A percentile compares a stretch with the other conserved stretches of the same genome.
Conservation (phyloP, 495 filamentous ascomycete species). For the Talaromyces adpressus region DNA sequence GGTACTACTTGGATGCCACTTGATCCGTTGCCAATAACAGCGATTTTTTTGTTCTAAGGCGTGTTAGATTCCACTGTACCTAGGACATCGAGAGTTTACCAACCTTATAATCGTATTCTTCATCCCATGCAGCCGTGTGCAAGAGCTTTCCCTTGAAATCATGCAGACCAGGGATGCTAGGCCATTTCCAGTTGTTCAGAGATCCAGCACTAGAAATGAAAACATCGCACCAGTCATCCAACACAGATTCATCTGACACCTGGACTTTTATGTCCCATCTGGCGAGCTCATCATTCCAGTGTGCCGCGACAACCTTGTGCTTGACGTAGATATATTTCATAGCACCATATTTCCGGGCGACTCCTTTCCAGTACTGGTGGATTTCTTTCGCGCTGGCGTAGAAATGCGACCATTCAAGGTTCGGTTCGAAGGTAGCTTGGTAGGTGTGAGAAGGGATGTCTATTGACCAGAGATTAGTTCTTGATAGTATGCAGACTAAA, state of each 20-base stretch:
- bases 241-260: slow-evolving; percentile 24
- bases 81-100: not conserved
- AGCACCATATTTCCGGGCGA: slow-evolving; percentile 36
- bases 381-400: slow-evolving; percentile 52
- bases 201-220: slow-evolving; percentile 50
- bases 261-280: slow-evolving; percentile 47
- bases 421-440: slow-evolving; percentile 45
- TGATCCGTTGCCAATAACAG: slow-evolving; percentile 47
- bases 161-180: slow-evolving; percentile 45
- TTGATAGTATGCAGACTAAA: not conserved
- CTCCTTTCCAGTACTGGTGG: slow-evolving; percentile 44
- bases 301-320: slow-evolving; percentile 26
- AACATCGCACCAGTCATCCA: slow-evolving; percentile 43
- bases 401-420: slow-evolving; percentile 16
- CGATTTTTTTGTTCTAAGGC: slow-evolving; percentile 39
- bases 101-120: slow-evolving; percentile 25
- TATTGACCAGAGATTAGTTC: slow-evolving; percentile 6
- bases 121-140: slow-evolving; percentile 50
- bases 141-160: slow-evolving; percentile 47
- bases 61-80: slow-evolving; percentile 14
- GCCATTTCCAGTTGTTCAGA: slow-evolving; percentile 52
- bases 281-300: slow-evolving; percentile 31
- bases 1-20: slow-evolving; percentile 54
- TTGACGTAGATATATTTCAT: slow-evolving; percentile 32
- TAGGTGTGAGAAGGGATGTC: slow-evolving; percentile 42